Conservation (phyloP, 2,329 filamentous ascomycete genomes). For the Fusarium camptoceras region DNA sequence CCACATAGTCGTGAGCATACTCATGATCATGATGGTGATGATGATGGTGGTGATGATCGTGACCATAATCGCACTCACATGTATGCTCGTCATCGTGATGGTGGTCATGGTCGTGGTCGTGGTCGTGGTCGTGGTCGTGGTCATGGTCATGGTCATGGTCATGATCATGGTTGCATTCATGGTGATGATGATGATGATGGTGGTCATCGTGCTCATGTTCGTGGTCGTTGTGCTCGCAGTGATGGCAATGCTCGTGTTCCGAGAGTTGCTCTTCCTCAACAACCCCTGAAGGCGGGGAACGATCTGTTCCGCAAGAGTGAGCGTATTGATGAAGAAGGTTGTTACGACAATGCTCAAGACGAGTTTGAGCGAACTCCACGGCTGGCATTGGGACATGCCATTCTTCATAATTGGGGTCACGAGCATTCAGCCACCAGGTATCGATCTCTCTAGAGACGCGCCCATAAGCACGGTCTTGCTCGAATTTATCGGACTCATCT, state of each 20-base stretch:
- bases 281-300: conserved; percentile 52
- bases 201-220: conserved; percentile 41
- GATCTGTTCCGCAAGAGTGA: conserved; percentile 57
- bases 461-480: conserved; percentile 69
- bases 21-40: conserved; percentile 54
- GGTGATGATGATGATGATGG: conserved; percentile 48
- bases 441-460: conserved; percentile 74
- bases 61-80: conserved; percentile 53
- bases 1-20: conserved; percentile 59
- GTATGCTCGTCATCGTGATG: conserved; percentile 46
- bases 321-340: conserved; percentile 69
- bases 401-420: conserved; percentile 70
- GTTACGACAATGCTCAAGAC: conserved; percentile 69
- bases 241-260: conserved; percentile 53
- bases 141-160: conserved; percentile 53
- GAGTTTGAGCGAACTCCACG: conserved; percentile 68
- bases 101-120: conserved; percentile 46
- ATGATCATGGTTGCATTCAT: conserved; percentile 49
- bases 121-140: conserved; percentile 41
- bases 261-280: conserved; percentile 55
- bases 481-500: conserved; percentile 66
- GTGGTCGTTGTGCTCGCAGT: conserved; percentile 45
- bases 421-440: conserved; percentile 71
- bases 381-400: conserved; percentile 71
- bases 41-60: conserved; percentile 46